Percentiles rank a stretch among this genome's conserved stretches.
These are phyloP conservation scores for Cyberlindnera lachancei DNA, from an alignment of 805 yeast species.

Conservation along the genomic window DNA sequence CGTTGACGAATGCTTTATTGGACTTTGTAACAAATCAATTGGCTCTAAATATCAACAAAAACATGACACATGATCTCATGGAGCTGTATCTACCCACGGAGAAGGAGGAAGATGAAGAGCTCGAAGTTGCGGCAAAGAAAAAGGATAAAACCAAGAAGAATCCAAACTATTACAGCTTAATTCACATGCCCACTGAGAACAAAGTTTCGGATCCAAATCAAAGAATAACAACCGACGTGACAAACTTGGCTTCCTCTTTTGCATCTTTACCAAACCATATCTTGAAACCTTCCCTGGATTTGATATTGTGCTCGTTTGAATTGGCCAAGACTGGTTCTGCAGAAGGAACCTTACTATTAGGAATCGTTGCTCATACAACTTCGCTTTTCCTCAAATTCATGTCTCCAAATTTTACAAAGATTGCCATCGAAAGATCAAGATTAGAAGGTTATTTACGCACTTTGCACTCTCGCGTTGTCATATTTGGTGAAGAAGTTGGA, in stretches of 20 bases:
- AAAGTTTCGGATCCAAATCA: slow-evolving; percentile 72
- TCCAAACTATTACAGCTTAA: slow-evolving; percentile 67
- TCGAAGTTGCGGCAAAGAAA: too few relatives aligned
- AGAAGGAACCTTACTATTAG: slow-evolving; percentile 73
- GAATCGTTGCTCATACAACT: slow-evolving; percentile 73
- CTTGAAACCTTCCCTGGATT: slow-evolving; percentile 75
- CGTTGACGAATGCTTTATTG: slow-evolving; percentile 67
- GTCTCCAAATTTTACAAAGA: slow-evolving; percentile 85
- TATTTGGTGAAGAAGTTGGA: slow-evolving; percentile 82
- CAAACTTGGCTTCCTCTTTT: slow-evolving; percentile 62
- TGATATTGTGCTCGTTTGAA: slow-evolving; percentile 73
- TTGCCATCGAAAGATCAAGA: slow-evolving; percentile 67
- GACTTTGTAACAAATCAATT: slow-evolving; percentile 52
- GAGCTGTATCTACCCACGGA: slow-evolving; percentile 63
- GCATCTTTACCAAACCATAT: slow-evolving; percentile 76
- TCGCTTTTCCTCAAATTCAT: slow-evolving; percentile 64
- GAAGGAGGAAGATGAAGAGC: slow-evolving; percentile 5
- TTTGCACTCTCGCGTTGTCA: slow-evolving; percentile 72
- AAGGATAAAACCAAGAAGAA: slow-evolving; percentile 31
- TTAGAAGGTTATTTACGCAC: slow-evolving; percentile 81
- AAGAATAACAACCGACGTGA: slow-evolving; percentile 72
- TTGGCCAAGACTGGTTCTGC: slow-evolving; percentile 43
- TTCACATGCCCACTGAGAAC: slow-evolving; percentile 42
- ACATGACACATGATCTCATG: slow-evolving; percentile 57
- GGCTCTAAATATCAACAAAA: slow-evolving; percentile 50